phyloP scores from a whole-genome alignment of 1,284 basidiomycete species.

The Rhodotorula sp. region DNA sequence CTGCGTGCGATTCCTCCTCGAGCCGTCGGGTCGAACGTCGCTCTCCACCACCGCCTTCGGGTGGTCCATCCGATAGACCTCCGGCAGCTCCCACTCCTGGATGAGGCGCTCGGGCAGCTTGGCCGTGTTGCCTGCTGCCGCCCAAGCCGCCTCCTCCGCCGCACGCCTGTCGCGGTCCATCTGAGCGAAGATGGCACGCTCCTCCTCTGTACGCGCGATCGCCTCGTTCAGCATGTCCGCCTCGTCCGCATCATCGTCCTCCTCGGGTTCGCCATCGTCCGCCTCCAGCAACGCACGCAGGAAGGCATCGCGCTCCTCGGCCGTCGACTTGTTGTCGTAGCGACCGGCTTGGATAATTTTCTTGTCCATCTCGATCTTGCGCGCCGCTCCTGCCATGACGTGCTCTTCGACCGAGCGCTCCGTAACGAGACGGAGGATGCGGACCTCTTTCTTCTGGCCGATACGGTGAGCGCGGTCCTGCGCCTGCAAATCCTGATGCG shows the following conservation, averaged over 20 bases:
- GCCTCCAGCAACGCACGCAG: slow-evolving; percentile 66
- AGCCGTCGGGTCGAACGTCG: slow-evolving; percentile 56
- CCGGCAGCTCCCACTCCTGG: slow-evolving; percentile 83
- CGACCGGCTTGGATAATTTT: slow-evolving; percentile 95
- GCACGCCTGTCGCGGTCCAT: slow-evolving; percentile 82
- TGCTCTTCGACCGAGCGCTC: slow-evolving; percentile 98
- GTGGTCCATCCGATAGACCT: slow-evolving; percentile 80
- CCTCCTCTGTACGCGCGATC: slow-evolving; percentile 80
- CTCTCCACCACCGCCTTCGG: slow-evolving; percentile 61
- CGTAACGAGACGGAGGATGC: slow-evolving; percentile 94
- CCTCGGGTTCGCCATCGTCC: slow-evolving; percentile 70
- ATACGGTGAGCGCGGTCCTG: slow-evolving; percentile 68
- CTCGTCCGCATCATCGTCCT: slow-evolving; percentile 94
- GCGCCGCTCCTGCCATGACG: slow-evolving; percentile 71
- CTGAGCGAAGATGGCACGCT: slow-evolving; percentile 71
- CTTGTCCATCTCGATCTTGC: slow-evolving; percentile 98
- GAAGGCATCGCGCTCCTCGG: slow-evolving; percentile 95
- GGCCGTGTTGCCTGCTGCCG: slow-evolving; percentile 61
- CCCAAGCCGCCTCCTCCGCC: slow-evolving; percentile 69
- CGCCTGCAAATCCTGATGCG: slow-evolving; percentile 85
- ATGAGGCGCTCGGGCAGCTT: slow-evolving; percentile 69
- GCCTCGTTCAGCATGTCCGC: slow-evolving; percentile 89
- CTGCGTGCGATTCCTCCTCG: slow-evolving; percentile 73
- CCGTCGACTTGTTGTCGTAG: slow-evolving; percentile 98
- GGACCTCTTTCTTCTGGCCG: slow-evolving; percentile 96